Percentiles rank a stretch among this genome's conserved stretches.
Evolutionary conservation across 768 basidiomycete genomes (phyloP).

Genomic region (Rhizopogon vinicolor): DNA sequence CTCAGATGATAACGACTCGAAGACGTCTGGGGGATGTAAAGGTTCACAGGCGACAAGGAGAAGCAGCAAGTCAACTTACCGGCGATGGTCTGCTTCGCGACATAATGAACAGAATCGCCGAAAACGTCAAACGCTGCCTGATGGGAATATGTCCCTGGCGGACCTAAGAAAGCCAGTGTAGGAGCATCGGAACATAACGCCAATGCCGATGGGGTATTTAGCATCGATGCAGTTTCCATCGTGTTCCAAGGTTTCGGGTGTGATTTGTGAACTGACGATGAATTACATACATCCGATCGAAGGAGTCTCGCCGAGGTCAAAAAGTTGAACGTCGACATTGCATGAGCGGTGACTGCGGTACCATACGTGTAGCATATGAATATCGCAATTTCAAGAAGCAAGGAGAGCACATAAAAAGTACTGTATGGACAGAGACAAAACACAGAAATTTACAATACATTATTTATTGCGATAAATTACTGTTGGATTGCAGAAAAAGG

Average conservation of each 20-base stretch:
- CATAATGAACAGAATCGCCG: constrained; percentile 39
- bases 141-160: constrained; percentile 69
- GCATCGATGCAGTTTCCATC: not conserved
- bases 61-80: constrained; percentile 22
- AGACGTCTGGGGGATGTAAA: constrained; percentile 44
- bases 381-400: not conserved
- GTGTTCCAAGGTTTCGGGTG: not conserved
- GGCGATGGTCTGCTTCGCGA: constrained; percentile 34
- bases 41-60: not conserved
- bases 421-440: not conserved
- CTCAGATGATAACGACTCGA: constrained; percentile 41
- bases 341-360: not conserved
- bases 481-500: not conserved
- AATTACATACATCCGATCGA: not conserved
- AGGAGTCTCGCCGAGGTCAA: not conserved
- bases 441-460: not conserved
- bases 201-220: not conserved
- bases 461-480: constrained; percentile 1
- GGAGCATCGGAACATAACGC: constrained; percentile 11
- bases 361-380: not conserved
- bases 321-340: not conserved
- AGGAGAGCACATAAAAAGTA: not conserved
- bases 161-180: constrained; percentile 55
- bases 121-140: constrained; percentile 50
- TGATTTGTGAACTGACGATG: not conserved